Conservation (phyloP, 768 basidiomycete genomes). For the Pholiota microspora region DNA sequence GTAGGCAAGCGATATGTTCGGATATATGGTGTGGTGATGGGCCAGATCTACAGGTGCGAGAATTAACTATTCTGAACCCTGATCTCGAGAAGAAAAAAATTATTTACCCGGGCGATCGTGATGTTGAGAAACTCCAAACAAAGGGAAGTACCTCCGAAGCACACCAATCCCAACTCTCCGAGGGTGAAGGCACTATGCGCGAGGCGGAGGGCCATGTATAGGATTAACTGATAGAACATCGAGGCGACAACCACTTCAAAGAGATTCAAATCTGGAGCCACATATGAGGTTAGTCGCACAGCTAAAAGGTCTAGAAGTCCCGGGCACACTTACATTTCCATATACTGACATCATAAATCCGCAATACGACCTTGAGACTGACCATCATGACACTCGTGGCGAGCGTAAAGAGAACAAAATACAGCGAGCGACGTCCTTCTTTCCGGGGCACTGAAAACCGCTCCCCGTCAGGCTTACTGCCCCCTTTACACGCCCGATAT, state of each 20-base stretch:
- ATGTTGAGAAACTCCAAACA: slow-evolving; percentile 86
- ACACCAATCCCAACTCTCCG: slow-evolving; percentile 88
- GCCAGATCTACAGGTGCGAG: slow-evolving; percentile 62
- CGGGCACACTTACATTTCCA: slow-evolving; percentile 66
- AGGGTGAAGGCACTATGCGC: slow-evolving; percentile 95
- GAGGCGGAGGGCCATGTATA: slow-evolving; percentile 86
- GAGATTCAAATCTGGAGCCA: slow-evolving; percentile 62
- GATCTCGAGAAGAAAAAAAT: background rate
- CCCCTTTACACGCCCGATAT: slow-evolving; percentile 38
- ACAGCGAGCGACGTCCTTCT: slow-evolving; percentile 59
- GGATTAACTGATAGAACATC: slow-evolving; percentile 85
- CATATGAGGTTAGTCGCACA: background rate
- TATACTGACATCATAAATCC: slow-evolving; percentile 41
- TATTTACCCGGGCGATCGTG: slow-evolving; percentile 73
- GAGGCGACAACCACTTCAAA: slow-evolving; percentile 74
- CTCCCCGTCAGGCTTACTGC: slow-evolving; percentile 57
- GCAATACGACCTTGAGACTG: slow-evolving; percentile 46
- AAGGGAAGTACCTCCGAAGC: slow-evolving; percentile 83
- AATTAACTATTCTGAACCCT: background rate
- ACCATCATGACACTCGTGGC: slow-evolving; percentile 49
- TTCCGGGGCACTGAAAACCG: slow-evolving; percentile 75
- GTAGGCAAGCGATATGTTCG: slow-evolving; percentile 92
- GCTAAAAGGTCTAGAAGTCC: background rate
- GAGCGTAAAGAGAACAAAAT: slow-evolving; percentile 65
- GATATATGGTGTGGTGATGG: slow-evolving; percentile 76